phyloP scores from a whole-genome alignment of 2,329 filamentous ascomycete genomes.

The Fusarium sublunatum region DNA sequence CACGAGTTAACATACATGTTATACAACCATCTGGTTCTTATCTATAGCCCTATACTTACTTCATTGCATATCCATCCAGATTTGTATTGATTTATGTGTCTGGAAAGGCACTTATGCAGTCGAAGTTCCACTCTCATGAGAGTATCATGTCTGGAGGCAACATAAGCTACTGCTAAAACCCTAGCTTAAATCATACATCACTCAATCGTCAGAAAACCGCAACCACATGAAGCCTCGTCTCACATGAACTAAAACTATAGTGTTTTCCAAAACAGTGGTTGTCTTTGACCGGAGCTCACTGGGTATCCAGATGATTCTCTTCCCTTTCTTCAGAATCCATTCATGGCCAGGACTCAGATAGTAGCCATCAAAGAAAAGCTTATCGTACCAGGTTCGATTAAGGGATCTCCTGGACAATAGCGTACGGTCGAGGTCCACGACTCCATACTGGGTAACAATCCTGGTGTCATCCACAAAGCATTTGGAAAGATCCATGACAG shows the following conservation, averaged over 20 bases:
- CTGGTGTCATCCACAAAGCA: not conserved
- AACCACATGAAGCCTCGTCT: not conserved
- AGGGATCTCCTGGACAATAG: not conserved
- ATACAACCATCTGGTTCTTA: too few species aligned
- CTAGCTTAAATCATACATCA: not conserved
- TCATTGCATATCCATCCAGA: too few species aligned
- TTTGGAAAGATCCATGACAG: not conserved
- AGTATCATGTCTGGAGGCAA: too few species aligned
- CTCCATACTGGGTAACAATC: not conserved
- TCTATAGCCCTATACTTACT: too few species aligned
- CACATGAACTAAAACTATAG: too few species aligned
- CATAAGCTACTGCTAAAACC: too few species aligned
- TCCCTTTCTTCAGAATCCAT: not conserved
- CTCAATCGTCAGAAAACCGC: not conserved
- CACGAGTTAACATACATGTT: too few species aligned
- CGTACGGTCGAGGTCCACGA: not conserved
- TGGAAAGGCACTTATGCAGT: too few species aligned
- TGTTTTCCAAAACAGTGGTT: not conserved
- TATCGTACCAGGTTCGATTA: not conserved
- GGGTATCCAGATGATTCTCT: not conserved
- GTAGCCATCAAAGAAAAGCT: not conserved
- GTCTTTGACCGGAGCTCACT: not conserved
- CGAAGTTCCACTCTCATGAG: too few species aligned
- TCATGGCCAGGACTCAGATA: not conserved
- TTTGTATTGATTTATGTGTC: too few species aligned